phyloP scores from a whole-genome alignment of 768 basidiomycete genomes.

The Pleurotus sapidus region DNA sequence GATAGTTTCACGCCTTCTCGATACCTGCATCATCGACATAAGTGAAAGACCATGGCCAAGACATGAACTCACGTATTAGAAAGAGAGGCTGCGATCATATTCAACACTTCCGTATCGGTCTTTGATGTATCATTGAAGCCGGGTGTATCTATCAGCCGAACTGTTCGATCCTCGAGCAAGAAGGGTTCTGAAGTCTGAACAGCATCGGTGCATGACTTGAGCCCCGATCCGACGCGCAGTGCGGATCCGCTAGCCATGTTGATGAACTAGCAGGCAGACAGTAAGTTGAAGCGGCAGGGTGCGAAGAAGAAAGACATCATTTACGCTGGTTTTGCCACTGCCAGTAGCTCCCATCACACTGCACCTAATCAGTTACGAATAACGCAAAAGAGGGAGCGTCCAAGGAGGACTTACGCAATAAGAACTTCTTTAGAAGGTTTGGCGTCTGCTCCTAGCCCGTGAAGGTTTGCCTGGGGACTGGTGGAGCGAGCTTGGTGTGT shows the following conservation, averaged over 20 bases:
- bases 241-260: constrained; percentile 48
- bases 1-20: constrained; percentile 22
- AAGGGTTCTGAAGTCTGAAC: constrained; percentile 43
- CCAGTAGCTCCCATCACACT: background rate
- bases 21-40: constrained; percentile 6
- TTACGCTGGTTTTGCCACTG: background rate
- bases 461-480: too few species aligned
- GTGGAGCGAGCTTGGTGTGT: too few species aligned
- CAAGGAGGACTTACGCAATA: too few species aligned
- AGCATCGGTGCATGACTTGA: constrained; percentile 49
- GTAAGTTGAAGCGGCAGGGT: background rate
- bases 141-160: constrained; percentile 56
- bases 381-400: too few species aligned
- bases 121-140: constrained; percentile 55
- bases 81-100: constrained; percentile 44
- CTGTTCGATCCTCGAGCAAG: constrained; percentile 33
- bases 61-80: constrained; percentile 13
- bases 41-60: background rate
- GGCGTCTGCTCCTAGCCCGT: too few species aligned
- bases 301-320: background rate
- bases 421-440: too few species aligned
- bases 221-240: constrained; percentile 39
- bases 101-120: constrained; percentile 47
- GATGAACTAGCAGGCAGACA: constrained; percentile 39
- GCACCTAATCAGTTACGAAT: background rate